Base-by-base conservation (phyloP, 495 filamentous ascomycete species). In the Trichocladium antarcticum region DNA sequence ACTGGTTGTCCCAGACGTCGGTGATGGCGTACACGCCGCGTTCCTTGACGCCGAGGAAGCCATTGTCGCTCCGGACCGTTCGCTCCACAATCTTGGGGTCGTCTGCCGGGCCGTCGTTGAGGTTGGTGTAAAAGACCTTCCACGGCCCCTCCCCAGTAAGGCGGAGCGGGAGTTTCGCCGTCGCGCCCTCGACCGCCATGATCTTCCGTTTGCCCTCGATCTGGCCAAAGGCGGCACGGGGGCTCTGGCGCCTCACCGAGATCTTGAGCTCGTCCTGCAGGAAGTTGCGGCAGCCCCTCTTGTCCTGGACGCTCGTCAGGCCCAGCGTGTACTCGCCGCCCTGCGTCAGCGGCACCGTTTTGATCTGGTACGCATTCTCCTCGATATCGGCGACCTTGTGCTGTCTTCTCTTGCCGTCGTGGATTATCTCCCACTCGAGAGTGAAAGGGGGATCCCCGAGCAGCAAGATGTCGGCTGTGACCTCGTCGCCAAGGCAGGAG, bases 361-460 rank as follows among this genome's bases (percentile, higher is more conserved):
- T 73, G 58, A 98, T 88, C 20, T 73, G 81, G 47, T 80, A 79
- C 15, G 72, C 55, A 17, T 74, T 64, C 11, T 67, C 70, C 12
- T 79, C 69, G 36, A 93, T 83, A 38, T 69, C 75, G 7, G 78
- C 69, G n/a, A 79, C 70, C 19, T 74, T 75, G 51, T 82, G 71
- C 39, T 84, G 82, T 20, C 74, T 79, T 42, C 87, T 77, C 68
- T 85, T 94, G 29, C 89, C 88, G 50, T 84, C 81, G 61, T 97
- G 85, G n/a, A 95, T 75, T 24, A 97, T 68, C 60, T 97, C 92
- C 68, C 95, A 98, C 55, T 95, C 87, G 7, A 98, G 62, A n/a
- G 69, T 83, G 73, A 87, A 94, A 0, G 92, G 92, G 16, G 77
- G 70, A 50, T 95, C 87, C 28, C 93, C 92, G 43, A 80, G 67